phyloP scores from a whole-genome alignment of 2,329 filamentous ascomycete species.

The Hypomyces perniciosus region DNA sequence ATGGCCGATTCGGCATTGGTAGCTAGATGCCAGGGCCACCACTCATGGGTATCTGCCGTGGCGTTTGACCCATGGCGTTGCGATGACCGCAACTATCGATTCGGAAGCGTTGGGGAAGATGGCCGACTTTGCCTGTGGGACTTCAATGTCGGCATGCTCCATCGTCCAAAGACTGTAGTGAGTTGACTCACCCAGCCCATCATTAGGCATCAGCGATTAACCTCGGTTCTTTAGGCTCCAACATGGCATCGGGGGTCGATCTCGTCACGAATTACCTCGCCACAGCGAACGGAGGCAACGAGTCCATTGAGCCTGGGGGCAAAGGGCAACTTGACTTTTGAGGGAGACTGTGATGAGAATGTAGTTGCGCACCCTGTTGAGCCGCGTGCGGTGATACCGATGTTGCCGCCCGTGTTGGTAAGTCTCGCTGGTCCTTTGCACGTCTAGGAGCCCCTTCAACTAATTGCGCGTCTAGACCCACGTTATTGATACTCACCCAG shows the following conservation, averaged over 20 bases:
- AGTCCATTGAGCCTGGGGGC: conserved; percentile 53
- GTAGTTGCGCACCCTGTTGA: conserved; percentile 74
- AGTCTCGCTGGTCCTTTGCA: conserved; percentile 22
- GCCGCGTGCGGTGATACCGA: conserved; percentile 73
- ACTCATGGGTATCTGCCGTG: conserved; percentile 90
- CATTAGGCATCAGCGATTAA: background rate
- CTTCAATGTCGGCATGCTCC: conserved; percentile 94
- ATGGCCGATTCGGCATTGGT: conserved; percentile 77
- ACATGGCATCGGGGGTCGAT: conserved; percentile 44
- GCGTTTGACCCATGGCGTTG: conserved; percentile 97
- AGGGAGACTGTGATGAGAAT: conserved; percentile 48
- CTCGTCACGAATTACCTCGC: conserved; percentile 41
- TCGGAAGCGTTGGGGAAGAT: conserved; percentile 94
- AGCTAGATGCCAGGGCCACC: conserved; percentile 88
- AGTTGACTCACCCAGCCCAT: conserved; percentile 28
- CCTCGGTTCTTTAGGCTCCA: conserved; percentile 14
- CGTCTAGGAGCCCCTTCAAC: background rate
- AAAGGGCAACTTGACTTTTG: conserved; percentile 65
- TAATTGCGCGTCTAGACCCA: conserved; percentile 54
- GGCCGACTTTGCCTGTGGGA: conserved; percentile 90
- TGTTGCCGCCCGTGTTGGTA: conserved; percentile 86
- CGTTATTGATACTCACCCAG: conserved; percentile 74
- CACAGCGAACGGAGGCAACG: conserved; percentile 56
- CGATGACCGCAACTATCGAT: conserved; percentile 90
- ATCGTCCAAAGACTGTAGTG: conserved; percentile 72